phyloP scores from a whole-genome alignment of 768 basidiomycete species.

The Paxillus rubicundulus region DNA sequence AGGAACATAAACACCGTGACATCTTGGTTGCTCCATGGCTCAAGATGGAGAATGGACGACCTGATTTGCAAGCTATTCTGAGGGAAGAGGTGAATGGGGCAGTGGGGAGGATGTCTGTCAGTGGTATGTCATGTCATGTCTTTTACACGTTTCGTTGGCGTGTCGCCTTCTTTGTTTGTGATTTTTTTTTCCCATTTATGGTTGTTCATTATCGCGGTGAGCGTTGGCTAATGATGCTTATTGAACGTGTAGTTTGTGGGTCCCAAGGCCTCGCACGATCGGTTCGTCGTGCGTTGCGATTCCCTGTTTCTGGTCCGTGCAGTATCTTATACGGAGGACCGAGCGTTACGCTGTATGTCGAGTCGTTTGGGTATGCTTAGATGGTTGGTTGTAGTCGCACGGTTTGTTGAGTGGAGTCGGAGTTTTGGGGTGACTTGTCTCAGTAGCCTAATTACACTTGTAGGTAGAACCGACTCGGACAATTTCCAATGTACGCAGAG shows the following conservation, averaged over 20 bases:
- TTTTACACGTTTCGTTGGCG: no score
- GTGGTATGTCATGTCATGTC: slow-evolving; percentile 34
- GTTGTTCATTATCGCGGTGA: no score
- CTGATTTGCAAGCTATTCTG: slow-evolving; percentile 40
- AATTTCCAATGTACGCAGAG: no score
- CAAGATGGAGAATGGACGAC: slow-evolving; percentile 37
- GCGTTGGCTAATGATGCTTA: background rate
- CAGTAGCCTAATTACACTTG: no score
- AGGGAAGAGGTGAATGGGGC: slow-evolving; percentile 35
- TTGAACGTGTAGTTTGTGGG: slow-evolving; percentile 44
- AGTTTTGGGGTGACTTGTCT: no score
- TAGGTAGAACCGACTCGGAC: no score
- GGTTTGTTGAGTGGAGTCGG: no score
- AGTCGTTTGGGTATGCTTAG: slow-evolving; percentile 42
- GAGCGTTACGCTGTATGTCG: slow-evolving; percentile 38
- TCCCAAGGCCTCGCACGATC: slow-evolving; percentile 37
- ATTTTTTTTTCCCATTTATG: background rate
- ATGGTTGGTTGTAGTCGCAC: no score
- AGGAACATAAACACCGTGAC: slow-evolving; percentile 2
- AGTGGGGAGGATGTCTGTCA: slow-evolving; percentile 44
- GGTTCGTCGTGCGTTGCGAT: slow-evolving; percentile 40
- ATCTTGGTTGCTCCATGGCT: slow-evolving; percentile 19
- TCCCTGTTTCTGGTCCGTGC: slow-evolving; percentile 29
- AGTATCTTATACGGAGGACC: slow-evolving; percentile 35
- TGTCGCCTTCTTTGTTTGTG: background rate